These are phyloP conservation scores for Eucalyptus cladocalyx DNA, from an alignment of 345 rosid species.

Conservation along the genomic window DNA sequence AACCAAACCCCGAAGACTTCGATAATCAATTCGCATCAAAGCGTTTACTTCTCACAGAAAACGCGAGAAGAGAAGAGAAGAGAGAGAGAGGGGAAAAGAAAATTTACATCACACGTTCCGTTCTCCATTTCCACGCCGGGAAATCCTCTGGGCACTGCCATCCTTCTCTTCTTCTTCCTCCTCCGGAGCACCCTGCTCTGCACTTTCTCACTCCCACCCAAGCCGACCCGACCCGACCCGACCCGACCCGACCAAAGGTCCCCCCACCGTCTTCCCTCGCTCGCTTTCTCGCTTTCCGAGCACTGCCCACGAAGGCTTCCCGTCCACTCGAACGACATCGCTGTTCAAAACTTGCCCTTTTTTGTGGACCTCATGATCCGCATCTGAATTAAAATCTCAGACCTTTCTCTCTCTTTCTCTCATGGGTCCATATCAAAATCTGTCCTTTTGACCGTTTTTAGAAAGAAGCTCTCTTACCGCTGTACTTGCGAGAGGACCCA, in stretches of 20 bases:
- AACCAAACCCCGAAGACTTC: neutral
- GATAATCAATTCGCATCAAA: neutral
- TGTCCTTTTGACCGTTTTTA: neutral
- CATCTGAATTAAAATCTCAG: neutral
- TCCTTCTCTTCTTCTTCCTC: neutral
- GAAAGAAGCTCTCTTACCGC: neutral
- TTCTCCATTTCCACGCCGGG: conserved; percentile 11
- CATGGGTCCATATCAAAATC: neutral
- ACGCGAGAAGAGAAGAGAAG: neutral
- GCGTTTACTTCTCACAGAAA: neutral
- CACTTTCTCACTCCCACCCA: neutral
- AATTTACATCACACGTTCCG: conserved; percentile 14
- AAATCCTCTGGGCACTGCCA: neutral
- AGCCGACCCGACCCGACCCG: neutral
- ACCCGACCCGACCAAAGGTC: neutral
- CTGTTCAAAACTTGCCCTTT: neutral
- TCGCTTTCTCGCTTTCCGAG: conserved; percentile 1
- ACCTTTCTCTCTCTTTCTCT: neutral
- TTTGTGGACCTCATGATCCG: neutral
- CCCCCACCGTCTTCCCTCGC: neutral
- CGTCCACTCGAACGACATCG: too few relatives aligned
- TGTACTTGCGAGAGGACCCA: neutral
- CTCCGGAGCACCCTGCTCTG: neutral
- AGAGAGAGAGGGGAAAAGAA: neutral
- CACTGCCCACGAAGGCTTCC: neutral